These are phyloP conservation scores for Colletotrichum higginsianum DNA, from an alignment of 2,329 filamentous ascomycete genomes.

Conservation along the genomic window DNA sequence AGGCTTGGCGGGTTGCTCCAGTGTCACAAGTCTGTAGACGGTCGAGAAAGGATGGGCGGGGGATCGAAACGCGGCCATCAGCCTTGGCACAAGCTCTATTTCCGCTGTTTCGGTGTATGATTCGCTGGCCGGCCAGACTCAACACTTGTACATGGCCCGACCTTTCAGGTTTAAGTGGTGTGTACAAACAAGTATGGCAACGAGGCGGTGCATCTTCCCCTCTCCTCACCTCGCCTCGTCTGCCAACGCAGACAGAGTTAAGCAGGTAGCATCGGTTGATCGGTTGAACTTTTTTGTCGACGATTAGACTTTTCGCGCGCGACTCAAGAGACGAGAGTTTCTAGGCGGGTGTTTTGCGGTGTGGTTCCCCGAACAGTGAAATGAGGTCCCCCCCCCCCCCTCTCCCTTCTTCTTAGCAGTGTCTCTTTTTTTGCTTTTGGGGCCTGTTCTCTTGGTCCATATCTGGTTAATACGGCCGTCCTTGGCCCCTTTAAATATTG, in stretches of 20 bases:
- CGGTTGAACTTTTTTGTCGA: neutral
- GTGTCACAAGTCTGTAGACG: conserved; percentile 31
- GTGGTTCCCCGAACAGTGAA: neutral
- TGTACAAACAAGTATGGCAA: neutral
- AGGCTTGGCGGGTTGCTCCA: conserved; percentile 30
- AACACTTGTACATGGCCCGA: conserved; percentile 20
- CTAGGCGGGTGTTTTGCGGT: neutral
- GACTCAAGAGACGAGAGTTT: conserved; percentile 18
- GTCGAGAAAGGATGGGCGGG: conserved; percentile 4
- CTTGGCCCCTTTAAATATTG: neutral
- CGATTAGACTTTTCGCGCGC: conserved; percentile 1
- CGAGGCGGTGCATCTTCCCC: conserved; percentile 15
- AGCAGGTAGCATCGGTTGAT: neutral
- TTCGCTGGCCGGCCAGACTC: conserved; percentile 24
- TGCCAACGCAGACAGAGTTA: neutral
- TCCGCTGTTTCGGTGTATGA: conserved; percentile 14
- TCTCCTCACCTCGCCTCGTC: neutral
- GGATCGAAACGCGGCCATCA: conserved; percentile 35
- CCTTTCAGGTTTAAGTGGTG: neutral
- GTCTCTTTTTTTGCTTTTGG: neutral
- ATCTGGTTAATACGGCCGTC: neutral
- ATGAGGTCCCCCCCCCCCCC: neutral
- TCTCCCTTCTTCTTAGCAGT: neutral
- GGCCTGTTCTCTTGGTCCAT: neutral
- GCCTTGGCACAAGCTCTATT: conserved; percentile 39